Conservation (phyloP, 2,329 filamentous ascomycete genomes). For the Rutstroemia sydowiana region DNA sequence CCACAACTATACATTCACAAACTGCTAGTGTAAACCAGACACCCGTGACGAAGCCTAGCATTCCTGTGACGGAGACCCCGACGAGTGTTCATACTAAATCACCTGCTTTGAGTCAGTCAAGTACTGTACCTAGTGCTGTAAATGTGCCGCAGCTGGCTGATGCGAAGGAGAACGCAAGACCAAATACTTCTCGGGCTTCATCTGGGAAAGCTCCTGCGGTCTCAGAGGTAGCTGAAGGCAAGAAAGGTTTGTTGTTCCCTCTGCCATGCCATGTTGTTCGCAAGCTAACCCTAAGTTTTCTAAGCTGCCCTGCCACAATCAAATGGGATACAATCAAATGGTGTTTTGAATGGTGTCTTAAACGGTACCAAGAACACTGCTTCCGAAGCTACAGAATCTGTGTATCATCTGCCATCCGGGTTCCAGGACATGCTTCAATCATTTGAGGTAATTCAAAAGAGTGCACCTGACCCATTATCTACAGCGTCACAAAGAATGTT, state of each 20-base stretch:
- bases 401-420: conserved; percentile 86
- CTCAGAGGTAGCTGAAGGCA: conserved; percentile 37
- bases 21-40: conserved; percentile 32
- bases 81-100: conserved; percentile 41
- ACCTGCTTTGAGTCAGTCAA: conserved; percentile 40
- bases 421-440: conserved; percentile 86
- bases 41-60: conserved; percentile 32
- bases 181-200: conserved; percentile 20
- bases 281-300: conserved; percentile 13
- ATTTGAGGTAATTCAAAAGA: conserved; percentile 64
- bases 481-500: conserved; percentile 68
- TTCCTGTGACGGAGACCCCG: conserved; percentile 30
- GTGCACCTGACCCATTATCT: conserved; percentile 35
- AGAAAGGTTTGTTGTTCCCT: conserved; percentile 36
- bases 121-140: conserved; percentile 34
- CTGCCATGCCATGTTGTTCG: conserved; percentile 6
- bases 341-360: conserved; percentile 42
- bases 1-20: conserved; percentile 41
- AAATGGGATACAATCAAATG: conserved; percentile 38
- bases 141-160: conserved; percentile 40
- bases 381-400: conserved; percentile 55
- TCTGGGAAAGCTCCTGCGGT: conserved; percentile 30
- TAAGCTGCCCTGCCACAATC: conserved; percentile 18
- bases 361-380: conserved; percentile 42
- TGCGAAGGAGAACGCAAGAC: conserved; percentile 33